Evolutionary conservation across 1,284 basidiomycete genomes (phyloP), one percentile per base, ranked within the genome.

Genomic region (Austroboletus novae-zelandiae): DNA sequence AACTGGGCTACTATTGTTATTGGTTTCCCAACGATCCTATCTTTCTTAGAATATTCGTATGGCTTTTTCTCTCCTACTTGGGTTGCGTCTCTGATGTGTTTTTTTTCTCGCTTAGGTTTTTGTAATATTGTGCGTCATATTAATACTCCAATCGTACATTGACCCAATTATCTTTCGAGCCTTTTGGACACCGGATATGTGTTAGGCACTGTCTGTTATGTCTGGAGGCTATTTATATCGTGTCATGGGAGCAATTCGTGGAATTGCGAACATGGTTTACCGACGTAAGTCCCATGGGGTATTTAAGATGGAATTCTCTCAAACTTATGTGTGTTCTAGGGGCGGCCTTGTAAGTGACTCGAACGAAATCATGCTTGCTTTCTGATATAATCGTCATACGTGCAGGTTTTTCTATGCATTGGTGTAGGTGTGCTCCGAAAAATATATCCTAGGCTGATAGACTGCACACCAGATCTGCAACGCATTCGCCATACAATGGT

Each of bases 401-500:
- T 36, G n/a, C 35, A 36, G 35, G n/a, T n/a, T 36, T 14, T 36
- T 10, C 15, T 15, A 14, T n/a, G 35, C 14, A 15, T 17, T 9
- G n/a, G 35, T 17, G n/a, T 36, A 15, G n/a, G n/a, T 36, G 8
- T n/a, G 8, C n/a, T 9, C n/a, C 8, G 11, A 15, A n/a, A n/a
- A 3, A 9, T 36, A 15, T n/a, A 36, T 36, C n/a, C 35, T 36
- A 8, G 31, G n/a, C 8, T 17, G n/a, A n/a, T 15, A 1, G n/a
- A 14, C 8, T 36, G 48, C 57, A 6, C 55, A 27, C n/a, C 35
- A n/a, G n/a, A 11, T 36, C n/a, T 20, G 6, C 29, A 10, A 1
- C 7, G 42, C 6, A 1, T 47, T 42, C 25, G 2, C 11, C 9
- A 46, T 58, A 27, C 34, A 59, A 3, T 42, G 57, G 57, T 58